Percentiles rank a stretch among this genome's conserved stretches.
These are phyloP conservation scores for Solanum habrochaites DNA, from an alignment of 257 asterid species.

Conservation along the genomic window DNA sequence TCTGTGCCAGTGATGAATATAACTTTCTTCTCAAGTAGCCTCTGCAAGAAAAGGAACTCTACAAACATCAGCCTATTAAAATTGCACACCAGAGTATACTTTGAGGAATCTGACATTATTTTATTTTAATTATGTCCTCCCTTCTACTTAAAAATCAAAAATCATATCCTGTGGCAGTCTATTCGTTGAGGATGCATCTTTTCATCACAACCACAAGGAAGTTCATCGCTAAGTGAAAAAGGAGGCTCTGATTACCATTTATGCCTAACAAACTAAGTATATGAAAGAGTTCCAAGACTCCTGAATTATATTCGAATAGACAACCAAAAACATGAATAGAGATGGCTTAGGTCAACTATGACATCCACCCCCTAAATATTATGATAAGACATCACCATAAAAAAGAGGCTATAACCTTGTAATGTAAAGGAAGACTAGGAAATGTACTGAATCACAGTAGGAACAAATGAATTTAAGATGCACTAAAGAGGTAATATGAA, in stretches of 20 bases:
- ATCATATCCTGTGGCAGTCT: neutral
- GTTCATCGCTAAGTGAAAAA: neutral
- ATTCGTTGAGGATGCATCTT: neutral
- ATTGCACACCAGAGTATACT: neutral
- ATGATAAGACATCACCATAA: neutral
- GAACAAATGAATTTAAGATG: neutral
- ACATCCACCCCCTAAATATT: neutral
- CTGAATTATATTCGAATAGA: neutral
- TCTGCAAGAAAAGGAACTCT: constrained; percentile 28
- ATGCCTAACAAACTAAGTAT: neutral
- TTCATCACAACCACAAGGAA: neutral
- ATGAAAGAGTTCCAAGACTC: neutral
- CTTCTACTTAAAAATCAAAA: neutral
- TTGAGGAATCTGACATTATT: neutral
- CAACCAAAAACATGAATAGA: neutral
- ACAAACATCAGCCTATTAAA: neutral
- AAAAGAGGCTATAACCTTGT: neutral
- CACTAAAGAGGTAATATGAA: neutral
- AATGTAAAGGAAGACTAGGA: neutral
- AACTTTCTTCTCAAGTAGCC: constrained; percentile 78
- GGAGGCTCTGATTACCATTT: neutral
- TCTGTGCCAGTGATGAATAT: constrained; percentile 89
- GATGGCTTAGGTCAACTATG: neutral
- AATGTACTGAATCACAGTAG: neutral
- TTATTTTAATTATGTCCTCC: neutral